Percentiles rank a stretch among this genome's conserved stretches.
phyloP scores from a whole-genome alignment of 768 basidiomycete species.

The Tricholoma furcatifolium region DNA sequence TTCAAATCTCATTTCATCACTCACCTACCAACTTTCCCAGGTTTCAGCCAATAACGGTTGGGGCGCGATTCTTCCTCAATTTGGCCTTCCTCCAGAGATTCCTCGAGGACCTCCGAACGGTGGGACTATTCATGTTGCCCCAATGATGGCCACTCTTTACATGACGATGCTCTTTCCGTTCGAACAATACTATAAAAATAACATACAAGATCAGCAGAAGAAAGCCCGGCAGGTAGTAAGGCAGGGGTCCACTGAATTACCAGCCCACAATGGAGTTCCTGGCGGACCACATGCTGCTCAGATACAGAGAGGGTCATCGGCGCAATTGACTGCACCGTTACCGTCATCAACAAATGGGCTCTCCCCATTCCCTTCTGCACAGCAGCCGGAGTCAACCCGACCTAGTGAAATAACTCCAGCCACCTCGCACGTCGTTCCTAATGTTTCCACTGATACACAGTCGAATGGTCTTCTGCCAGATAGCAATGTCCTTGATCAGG shows the following conservation, averaged over 20 bases:
- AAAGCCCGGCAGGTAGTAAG: constrained; percentile 42
- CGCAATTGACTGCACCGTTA: background rate
- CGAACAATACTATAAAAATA: constrained; percentile 68
- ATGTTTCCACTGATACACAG: constrained; percentile 11
- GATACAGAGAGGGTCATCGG: constrained; percentile 24
- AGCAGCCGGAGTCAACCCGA: constrained; percentile 28
- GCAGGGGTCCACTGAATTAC: constrained; percentile 17
- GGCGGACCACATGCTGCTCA: constrained; percentile 17
- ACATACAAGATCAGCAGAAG: constrained; percentile 57
- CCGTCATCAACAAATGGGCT: constrained; percentile 22
- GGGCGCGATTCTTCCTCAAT: constrained; percentile 49
- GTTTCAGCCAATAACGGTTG: constrained; percentile 54
- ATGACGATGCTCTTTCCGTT: constrained; percentile 64
- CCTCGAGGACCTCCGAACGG: constrained; percentile 40
- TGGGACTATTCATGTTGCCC: constrained; percentile 49
- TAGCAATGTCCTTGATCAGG: constrained; percentile 51
- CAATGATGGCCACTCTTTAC: constrained; percentile 58
- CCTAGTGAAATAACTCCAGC: constrained; percentile 23
- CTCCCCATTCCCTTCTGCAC: constrained; percentile 22
- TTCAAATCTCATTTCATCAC: constrained; percentile 11
- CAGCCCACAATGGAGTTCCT: constrained; percentile 1
- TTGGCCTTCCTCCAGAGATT: constrained; percentile 61
- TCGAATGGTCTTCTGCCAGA: constrained; percentile 22
- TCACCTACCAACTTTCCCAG: constrained; percentile 28
- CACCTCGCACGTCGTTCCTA: constrained; percentile 16